Evolutionary conservation across 176 grass and related monocot genomes (phyloP), one percentile per base, ranked within the genome.

Genomic region (Lolium rigidum): DNA sequence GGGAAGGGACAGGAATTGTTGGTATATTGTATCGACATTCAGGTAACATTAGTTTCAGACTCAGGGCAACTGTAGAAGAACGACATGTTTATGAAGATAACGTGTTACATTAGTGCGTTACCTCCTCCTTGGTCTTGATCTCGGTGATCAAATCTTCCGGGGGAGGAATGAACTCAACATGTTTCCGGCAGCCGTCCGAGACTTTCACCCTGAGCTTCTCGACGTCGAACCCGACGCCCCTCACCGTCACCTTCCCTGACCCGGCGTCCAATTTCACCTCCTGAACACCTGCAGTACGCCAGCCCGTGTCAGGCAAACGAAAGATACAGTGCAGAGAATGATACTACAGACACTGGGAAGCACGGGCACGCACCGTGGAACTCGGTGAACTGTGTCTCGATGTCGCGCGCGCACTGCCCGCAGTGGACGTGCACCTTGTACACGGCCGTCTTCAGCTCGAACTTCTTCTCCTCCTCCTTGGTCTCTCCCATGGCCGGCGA

Each of bases 371-470:
- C 44, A 77, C 89, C 89, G 50, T 59, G 50, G 79, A 86, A 92
- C 83, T 92, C 72, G n/a, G 74, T 89, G 91, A 98, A 93, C 49
- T 93, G 47, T 14, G 58, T 76, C 83, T 95, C 78, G 47, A 95
- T 83, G 46, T 75, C 56, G 57, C 70, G 84, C 6, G 81, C 88
- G 54, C 95, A 98, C 80, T 92, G 86, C 3, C 66, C 70, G 88
- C 96, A 92, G 78, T 98, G 96, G 84, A 98, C 50, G 56, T 90
- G 80, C 69, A 95, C 81, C 88, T 91, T 95, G 85, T 94, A 95
- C 10, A 77, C 74, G 44, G 82, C 94, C 31, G 92, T 93, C 47
- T 83, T 87, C 3, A 64, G 48, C 68, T 92, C 91, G 47, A 84
- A 58, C 78, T 89, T 86, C 28, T 69, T 74, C 74, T 76, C 74